Conservation (phyloP, 2,329 filamentous ascomycete genomes). For the Curvularia verruculosa region DNA sequence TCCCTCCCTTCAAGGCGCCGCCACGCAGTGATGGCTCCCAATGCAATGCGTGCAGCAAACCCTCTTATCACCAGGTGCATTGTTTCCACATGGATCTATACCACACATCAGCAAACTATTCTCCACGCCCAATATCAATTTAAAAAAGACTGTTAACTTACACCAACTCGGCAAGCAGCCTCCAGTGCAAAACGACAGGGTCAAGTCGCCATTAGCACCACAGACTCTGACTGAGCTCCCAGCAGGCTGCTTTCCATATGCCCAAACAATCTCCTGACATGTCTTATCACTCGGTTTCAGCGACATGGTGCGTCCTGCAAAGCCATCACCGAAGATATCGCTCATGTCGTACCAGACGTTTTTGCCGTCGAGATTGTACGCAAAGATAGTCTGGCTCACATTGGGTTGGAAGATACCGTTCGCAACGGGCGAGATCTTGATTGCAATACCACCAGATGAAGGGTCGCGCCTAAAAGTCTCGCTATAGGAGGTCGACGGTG, state of each 20-base stretch:
- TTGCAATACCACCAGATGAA: slow-evolving; percentile 29
- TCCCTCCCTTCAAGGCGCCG: slow-evolving; percentile 14
- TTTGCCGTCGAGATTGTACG: slow-evolving; percentile 33
- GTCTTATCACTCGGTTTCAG: slow-evolving; percentile 30
- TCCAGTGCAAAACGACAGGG: slow-evolving; percentile 36
- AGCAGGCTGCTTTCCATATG: slow-evolving; percentile 28
- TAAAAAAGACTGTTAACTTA: slow-evolving; percentile 15
- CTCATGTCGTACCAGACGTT: slow-evolving; percentile 40
- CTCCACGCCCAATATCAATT: not conserved
- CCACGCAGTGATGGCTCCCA: slow-evolving; percentile 38
- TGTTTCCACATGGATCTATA: slow-evolving; percentile 28
- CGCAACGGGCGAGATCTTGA: slow-evolving; percentile 31
- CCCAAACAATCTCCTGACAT: slow-evolving; percentile 36
- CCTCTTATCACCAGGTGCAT: slow-evolving; percentile 26
- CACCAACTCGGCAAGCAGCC: slow-evolving; percentile 43
- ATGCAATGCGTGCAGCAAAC: slow-evolving; percentile 39
- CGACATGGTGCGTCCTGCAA: slow-evolving; percentile 31
- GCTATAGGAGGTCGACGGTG: slow-evolving; percentile 35
- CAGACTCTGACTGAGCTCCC: slow-evolving; percentile 35
- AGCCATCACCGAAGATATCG: slow-evolving; percentile 37
- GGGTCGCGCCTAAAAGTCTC: slow-evolving; percentile 30
- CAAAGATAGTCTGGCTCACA: slow-evolving; percentile 38
- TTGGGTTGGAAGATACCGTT: slow-evolving; percentile 37
- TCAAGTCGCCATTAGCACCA: slow-evolving; percentile 28
- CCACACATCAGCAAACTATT: not conserved